These are phyloP conservation scores for Fusarium sp. DNA, from an alignment of 2,329 filamentous ascomycete species.

Conservation along the genomic window DNA sequence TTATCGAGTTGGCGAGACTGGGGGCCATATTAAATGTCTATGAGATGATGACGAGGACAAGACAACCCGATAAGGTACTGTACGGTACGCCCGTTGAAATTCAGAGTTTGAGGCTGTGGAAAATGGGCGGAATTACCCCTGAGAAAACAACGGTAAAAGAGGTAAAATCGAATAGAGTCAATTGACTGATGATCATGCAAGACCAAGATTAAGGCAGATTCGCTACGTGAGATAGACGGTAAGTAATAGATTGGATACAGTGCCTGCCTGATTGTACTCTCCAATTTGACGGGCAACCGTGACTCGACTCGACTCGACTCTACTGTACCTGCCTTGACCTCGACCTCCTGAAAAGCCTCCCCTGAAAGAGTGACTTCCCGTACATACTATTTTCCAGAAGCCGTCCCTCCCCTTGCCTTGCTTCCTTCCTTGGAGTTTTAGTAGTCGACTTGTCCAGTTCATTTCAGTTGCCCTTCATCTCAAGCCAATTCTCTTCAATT, in stretches of 20 bases:
- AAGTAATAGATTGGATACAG: conserved; percentile 18
- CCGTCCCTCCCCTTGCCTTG: conserved; percentile 24
- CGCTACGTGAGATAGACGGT: conserved; percentile 14
- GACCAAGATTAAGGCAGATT: conserved; percentile 23
- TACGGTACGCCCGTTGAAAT: conserved; percentile 6
- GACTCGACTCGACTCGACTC: conserved; percentile 3
- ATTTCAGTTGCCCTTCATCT: conserved; percentile 21
- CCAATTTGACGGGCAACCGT: conserved; percentile 32
- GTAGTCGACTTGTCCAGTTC: conserved; percentile 39
- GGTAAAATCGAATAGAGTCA: conserved; percentile 10
- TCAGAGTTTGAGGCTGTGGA: conserved; percentile 17
- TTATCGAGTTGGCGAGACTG: conserved; percentile 26
- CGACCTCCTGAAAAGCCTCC: conserved; percentile 39
- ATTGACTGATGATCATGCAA: conserved; percentile 42
- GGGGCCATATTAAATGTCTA: conserved; percentile 4
- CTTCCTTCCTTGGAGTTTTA: conserved; percentile 27
- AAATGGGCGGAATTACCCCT: conserved; percentile 23
- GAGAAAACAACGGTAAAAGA: conserved; percentile 13
- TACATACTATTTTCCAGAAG: conserved; percentile 42
- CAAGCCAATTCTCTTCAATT: conserved; percentile 9
- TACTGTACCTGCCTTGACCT: conserved; percentile 16
- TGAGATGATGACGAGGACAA: conserved; percentile 1
- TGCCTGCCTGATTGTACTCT: conserved; percentile 2
- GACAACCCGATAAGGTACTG: neutral
- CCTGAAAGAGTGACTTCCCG: conserved; percentile 29